These are phyloP conservation scores for Aspergillus pseudonomiae DNA, from an alignment of 2,329 filamentous ascomycete genomes.

Conservation along the genomic window DNA sequence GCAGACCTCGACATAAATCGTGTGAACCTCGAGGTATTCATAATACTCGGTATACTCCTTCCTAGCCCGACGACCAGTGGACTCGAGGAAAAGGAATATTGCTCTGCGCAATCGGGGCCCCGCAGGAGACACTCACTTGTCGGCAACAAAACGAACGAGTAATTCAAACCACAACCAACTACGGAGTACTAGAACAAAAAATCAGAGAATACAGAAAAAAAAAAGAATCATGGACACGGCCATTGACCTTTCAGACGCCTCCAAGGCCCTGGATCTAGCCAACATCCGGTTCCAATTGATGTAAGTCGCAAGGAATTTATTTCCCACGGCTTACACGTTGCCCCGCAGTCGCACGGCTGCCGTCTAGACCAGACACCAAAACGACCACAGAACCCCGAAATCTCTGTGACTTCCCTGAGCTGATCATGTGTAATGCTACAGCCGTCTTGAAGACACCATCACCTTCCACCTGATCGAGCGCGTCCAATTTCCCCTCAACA, in stretches of 20 bases:
- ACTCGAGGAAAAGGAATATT: neutral
- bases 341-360: slow-evolving; percentile 11
- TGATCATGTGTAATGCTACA: slow-evolving; percentile 42
- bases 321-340: neutral
- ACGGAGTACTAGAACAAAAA: neutral
- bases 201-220: neutral
- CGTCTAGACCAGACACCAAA: neutral
- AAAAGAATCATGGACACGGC: slow-evolving; percentile 74
- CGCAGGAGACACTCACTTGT: neutral
- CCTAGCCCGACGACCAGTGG: neutral
- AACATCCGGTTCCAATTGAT: slow-evolving; percentile 95
- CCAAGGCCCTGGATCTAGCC: slow-evolving; percentile 82
- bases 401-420: slow-evolving; percentile 3
- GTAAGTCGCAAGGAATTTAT: slow-evolving; percentile 55
- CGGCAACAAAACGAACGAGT: neutral
- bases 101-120: neutral
- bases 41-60: neutral
- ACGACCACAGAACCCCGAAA: slow-evolving; percentile 2
- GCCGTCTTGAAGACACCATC: slow-evolving; percentile 95
- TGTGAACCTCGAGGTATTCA: neutral
- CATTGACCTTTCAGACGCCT: slow-evolving; percentile 83
- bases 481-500: slow-evolving; percentile 94
- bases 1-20: neutral
- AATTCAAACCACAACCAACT: neutral
- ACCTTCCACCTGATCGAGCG: slow-evolving; percentile 96